phyloP scores from a whole-genome alignment of 2,329 filamentous ascomycete species.

The Trichophyton verrucosum region DNA sequence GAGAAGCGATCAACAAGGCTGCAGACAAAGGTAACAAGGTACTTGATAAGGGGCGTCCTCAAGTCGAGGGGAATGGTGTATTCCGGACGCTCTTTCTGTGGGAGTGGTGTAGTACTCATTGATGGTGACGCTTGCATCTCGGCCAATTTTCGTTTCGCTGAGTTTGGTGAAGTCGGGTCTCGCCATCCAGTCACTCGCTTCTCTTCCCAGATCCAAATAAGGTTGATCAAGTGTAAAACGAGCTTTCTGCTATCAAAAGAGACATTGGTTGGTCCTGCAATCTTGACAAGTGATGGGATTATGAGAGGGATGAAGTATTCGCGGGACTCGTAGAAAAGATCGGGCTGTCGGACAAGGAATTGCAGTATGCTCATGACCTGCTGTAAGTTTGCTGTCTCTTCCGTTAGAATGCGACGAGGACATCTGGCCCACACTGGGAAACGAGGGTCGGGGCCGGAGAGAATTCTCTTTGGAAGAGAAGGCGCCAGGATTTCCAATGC shows the following conservation, averaged over 20 bases:
- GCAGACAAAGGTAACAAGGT: constrained; percentile 89
- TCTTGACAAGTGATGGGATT: constrained; percentile 76
- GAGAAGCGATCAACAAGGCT: constrained; percentile 76
- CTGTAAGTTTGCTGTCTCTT: constrained; percentile 88
- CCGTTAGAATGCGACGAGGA: constrained; percentile 77
- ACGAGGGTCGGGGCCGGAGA: constrained; percentile 48
- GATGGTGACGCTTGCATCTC: constrained; percentile 45
- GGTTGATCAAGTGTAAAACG: constrained; percentile 74
- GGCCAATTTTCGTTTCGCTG: constrained; percentile 65
- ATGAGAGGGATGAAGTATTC: constrained; percentile 85
- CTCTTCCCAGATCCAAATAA: constrained; percentile 91
- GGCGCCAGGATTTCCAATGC: constrained; percentile 91
- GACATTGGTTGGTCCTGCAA: constrained; percentile 57
- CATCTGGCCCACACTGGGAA: constrained; percentile 77
- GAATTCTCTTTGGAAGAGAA: constrained; percentile 74
- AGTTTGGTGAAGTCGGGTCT: constrained; percentile 53
- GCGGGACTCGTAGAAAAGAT: constrained; percentile 86
- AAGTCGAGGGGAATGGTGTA: constrained; percentile 56
- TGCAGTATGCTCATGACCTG: constrained; percentile 97
- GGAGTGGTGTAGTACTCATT: constrained; percentile 31
- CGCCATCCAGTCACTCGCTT: constrained; percentile 48
- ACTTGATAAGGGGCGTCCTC: constrained; percentile 77
- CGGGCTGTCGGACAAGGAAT: constrained; percentile 82
- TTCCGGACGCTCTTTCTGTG: constrained; percentile 43
- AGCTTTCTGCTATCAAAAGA: constrained; percentile 88